phyloP scores from a whole-genome alignment of 2,329 filamentous ascomycete genomes.

The Magnaporthiopsis incrustans region DNA sequence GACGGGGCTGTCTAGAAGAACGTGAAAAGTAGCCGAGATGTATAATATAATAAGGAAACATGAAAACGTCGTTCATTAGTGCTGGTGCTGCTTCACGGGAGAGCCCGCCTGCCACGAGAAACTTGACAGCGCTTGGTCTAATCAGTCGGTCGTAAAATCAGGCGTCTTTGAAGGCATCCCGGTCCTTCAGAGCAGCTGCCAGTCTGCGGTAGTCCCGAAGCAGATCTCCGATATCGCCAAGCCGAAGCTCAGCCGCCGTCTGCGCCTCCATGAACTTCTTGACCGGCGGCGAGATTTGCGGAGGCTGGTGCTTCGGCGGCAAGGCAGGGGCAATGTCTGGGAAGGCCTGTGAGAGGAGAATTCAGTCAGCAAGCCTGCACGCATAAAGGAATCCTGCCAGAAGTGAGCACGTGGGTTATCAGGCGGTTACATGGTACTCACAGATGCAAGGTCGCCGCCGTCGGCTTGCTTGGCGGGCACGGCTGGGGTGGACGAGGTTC shows the following conservation, averaged over 20 bases:
- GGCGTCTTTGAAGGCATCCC: conserved; percentile 47
- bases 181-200: conserved; percentile 54
- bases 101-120: neutral
- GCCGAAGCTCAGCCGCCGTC: conserved; percentile 59
- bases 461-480: conserved; percentile 34
- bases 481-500: conserved; percentile 36
- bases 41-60: too few relatives aligned
- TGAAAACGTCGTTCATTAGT: neutral
- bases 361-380: neutral
- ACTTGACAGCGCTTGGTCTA: neutral
- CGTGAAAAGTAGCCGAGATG: too few relatives aligned
- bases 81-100: neutral
- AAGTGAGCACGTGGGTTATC: neutral
- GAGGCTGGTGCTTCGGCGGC: conserved; percentile 36
- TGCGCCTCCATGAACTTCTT: conserved; percentile 66
- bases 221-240: conserved; percentile 66
- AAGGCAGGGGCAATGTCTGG: conserved; percentile 49
- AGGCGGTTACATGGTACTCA: conserved; percentile 26
- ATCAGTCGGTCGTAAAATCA: neutral
- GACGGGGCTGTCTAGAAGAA: neutral
- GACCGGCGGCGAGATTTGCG: conserved; percentile 57
- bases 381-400: neutral
- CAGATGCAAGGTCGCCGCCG: conserved; percentile 49
- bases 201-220: conserved; percentile 68
- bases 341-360: conserved; percentile 38